These are phyloP conservation scores for Volutella citrinella DNA, from an alignment of 2,329 filamentous ascomycete species.

Conservation along the genomic window DNA sequence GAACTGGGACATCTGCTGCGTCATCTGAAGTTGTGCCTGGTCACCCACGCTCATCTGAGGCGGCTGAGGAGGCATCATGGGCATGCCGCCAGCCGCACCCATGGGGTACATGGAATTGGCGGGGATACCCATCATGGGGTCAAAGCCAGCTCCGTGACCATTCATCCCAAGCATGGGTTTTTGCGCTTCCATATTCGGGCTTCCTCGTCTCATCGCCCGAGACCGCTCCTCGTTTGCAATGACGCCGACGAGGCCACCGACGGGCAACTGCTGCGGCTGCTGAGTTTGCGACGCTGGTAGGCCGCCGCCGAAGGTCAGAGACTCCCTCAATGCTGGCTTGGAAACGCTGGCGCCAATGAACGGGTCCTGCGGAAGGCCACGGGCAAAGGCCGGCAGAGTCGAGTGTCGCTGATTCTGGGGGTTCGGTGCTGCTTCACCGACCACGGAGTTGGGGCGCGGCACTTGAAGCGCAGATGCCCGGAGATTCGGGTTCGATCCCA, in stretches of 20 bases:
- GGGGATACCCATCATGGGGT: constrained; percentile 49
- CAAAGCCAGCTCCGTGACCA: constrained; percentile 39
- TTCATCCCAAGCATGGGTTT: constrained; percentile 35
- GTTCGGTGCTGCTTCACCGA: constrained; percentile 45
- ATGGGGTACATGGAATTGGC: constrained; percentile 40
- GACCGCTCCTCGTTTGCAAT: constrained; percentile 83
- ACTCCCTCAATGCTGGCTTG: constrained; percentile 69
- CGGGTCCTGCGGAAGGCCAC: constrained; percentile 78
- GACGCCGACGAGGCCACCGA: constrained; percentile 80
- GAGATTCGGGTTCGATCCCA: constrained; percentile 70
- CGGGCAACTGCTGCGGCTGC: constrained; percentile 50
- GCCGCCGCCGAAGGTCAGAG: constrained; percentile 66
- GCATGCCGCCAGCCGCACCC: constrained; percentile 24
- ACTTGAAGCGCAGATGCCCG: constrained; percentile 49
- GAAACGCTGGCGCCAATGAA: constrained; percentile 79
- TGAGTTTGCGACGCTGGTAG: constrained; percentile 36
- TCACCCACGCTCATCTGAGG: constrained; percentile 57
- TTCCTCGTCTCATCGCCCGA: constrained; percentile 73
- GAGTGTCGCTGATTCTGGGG: constrained; percentile 28
- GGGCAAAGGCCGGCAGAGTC: constrained; percentile 75
- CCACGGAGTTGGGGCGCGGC: constrained; percentile 52
- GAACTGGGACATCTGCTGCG: constrained; percentile 79
- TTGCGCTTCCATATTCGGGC: constrained; percentile 62
- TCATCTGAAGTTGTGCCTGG: constrained; percentile 76
- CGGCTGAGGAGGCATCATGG: constrained; percentile 36